phyloP scores from a whole-genome alignment of 2,329 filamentous ascomycete genomes.

The Talaromyces pinophilus region DNA sequence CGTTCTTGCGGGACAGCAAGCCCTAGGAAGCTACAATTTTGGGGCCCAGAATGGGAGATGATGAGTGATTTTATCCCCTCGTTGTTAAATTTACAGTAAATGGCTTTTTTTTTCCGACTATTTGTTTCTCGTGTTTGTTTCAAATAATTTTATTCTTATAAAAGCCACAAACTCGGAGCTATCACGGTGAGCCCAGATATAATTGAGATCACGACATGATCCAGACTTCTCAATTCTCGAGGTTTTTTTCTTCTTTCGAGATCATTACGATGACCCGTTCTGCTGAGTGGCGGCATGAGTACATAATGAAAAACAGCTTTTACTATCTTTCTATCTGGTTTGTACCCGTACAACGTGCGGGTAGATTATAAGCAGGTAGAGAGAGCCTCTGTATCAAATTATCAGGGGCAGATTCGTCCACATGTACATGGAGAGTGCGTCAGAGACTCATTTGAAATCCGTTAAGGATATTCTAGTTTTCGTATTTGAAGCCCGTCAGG shows the following conservation, averaged over 20 bases:
- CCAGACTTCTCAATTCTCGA: background rate
- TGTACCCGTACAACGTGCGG: background rate
- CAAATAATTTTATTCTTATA: too few species aligned
- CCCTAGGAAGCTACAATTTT: too few species aligned
- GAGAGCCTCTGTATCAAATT: background rate
- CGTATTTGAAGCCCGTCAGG: background rate
- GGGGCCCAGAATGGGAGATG: too few species aligned
- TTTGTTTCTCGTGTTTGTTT: too few species aligned
- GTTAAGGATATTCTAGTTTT: background rate
- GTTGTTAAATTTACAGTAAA: too few species aligned
- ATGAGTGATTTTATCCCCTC: too few species aligned
- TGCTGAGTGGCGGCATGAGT: background rate
- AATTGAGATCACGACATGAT: background rate
- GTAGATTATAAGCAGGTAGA: background rate
- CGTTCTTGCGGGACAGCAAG: background rate
- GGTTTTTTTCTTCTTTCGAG: too few species aligned
- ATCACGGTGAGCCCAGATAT: background rate
- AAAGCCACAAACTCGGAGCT: too few species aligned
- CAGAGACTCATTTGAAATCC: background rate
- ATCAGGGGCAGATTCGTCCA: background rate
- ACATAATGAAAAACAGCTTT: background rate
- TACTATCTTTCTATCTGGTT: background rate
- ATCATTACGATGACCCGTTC: background rate
- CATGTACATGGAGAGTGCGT: background rate
- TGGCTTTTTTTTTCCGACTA: too few species aligned